These are phyloP conservation scores for Eucalyptus decipiens DNA, from an alignment of 345 rosid genomes.

Conservation along the genomic window DNA sequence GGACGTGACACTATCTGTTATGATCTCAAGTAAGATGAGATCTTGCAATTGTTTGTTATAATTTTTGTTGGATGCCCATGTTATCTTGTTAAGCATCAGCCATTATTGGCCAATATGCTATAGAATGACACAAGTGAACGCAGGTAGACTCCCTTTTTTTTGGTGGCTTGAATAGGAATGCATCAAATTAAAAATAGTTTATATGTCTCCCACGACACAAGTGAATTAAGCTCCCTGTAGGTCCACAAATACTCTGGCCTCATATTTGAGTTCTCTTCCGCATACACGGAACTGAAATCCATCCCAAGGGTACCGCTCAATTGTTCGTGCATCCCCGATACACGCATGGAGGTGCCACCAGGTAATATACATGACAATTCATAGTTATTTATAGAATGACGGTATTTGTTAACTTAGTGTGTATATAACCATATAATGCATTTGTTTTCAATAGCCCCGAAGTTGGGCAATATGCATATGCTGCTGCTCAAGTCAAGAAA, in stretches of 20 bases:
- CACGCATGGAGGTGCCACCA: constrained; percentile 96
- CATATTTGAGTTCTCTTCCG: not conserved
- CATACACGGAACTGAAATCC: constrained; percentile 55
- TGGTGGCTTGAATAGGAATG: not conserved
- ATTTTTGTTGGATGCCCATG: not conserved
- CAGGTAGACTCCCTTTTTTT: not conserved
- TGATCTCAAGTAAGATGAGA: not conserved
- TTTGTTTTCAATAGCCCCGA: constrained; percentile 40
- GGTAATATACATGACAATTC: constrained; percentile 12
- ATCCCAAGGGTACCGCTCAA: constrained; percentile 92
- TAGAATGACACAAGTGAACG: not conserved
- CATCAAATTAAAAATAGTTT: not conserved
- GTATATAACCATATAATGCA: not conserved
- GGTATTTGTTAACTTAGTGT: not conserved
- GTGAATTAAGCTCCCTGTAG: not conserved
- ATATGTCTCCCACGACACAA: not conserved
- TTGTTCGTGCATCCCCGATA: constrained; percentile 88
- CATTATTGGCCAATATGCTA: not conserved
- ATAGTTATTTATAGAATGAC: not conserved
- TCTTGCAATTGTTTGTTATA: not conserved
- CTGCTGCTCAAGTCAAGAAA: constrained; percentile 97
- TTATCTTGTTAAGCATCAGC: not conserved
- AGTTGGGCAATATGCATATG: constrained; percentile 70
- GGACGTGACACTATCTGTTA: not conserved
- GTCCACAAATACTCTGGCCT: not conserved